Evolutionary conservation across 2,329 filamentous ascomycete genomes (phyloP).

Genomic region (Domatiomyces catenatus): DNA sequence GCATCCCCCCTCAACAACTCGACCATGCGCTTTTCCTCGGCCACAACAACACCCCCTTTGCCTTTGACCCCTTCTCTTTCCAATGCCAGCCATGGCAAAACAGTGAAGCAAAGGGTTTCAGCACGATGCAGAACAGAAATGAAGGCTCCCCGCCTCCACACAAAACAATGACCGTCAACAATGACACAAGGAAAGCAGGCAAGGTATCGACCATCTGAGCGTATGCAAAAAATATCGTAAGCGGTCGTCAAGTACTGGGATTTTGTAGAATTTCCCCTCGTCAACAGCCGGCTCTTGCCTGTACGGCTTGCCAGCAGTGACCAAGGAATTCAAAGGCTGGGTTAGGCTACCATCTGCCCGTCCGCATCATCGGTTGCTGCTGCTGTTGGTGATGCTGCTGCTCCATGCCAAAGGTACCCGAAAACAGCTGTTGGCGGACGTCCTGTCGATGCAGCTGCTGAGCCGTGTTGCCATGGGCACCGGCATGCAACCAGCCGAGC

Average conservation of each 20-base stretch:
- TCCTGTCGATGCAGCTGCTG: conserved; percentile 21
- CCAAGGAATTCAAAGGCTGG: neutral
- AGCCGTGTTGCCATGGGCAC: conserved; percentile 11
- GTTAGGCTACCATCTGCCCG: conserved; percentile 10
- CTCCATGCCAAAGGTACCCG: conserved; percentile 40
- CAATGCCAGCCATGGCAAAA: neutral
- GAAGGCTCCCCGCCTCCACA: neutral
- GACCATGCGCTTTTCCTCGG: neutral
- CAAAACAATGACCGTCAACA: neutral
- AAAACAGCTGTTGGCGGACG: conserved; percentile 42
- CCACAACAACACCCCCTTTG: neutral
- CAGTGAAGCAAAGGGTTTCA: neutral
- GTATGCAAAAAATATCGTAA: neutral
- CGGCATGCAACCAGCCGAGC: conserved; percentile 60
- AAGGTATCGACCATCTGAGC: neutral
- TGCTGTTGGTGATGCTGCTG: neutral
- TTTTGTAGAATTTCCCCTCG: neutral
- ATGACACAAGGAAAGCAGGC: neutral
- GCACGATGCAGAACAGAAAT: neutral
- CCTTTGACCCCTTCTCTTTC: neutral
- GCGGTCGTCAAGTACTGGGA: neutral
- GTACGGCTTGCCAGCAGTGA: neutral
- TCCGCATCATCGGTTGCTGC: conserved; percentile 10
- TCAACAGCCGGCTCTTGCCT: neutral
- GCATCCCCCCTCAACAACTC: too few species aligned